phyloP scores from a whole-genome alignment of 148 eudicot genomes.

The Rheum nobile region DNA sequence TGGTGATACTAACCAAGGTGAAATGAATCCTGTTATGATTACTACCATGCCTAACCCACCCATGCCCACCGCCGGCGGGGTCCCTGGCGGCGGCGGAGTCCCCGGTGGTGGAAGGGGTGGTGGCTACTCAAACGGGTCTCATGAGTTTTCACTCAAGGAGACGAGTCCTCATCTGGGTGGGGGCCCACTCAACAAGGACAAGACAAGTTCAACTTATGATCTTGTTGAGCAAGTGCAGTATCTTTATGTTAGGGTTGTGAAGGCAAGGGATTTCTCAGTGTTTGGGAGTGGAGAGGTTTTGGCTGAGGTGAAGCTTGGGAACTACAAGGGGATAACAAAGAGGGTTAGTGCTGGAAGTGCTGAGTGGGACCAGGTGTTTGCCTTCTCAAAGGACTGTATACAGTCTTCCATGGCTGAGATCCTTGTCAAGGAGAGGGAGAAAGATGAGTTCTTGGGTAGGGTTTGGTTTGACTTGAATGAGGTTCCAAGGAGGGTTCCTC shows the following conservation, averaged over 20 bases:
- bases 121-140: slow-evolving; percentile 26
- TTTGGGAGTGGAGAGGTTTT: slow-evolving; percentile 45
- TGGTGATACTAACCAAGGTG: slow-evolving; percentile 12
- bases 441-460: slow-evolving; percentile 67
- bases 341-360: slow-evolving; percentile 38
- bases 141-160: slow-evolving; percentile 66
- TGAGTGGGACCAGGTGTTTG: slow-evolving; percentile 88
- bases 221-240: slow-evolving; percentile 96
- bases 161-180: slow-evolving; percentile 84
- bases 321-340: slow-evolving; percentile 72
- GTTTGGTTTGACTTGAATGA: slow-evolving; percentile 86
- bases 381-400: slow-evolving; percentile 75
- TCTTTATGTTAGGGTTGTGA: slow-evolving; percentile 73
- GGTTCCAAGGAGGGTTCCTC: slow-evolving; percentile 74
- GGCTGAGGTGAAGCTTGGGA: slow-evolving; percentile 83
- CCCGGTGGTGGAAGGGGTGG: slow-evolving; percentile 29
- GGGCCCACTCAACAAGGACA: slow-evolving; percentile 46
- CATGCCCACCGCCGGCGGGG: slow-evolving; percentile 17
- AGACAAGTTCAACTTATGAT: slow-evolving; percentile 76
- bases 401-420: slow-evolving; percentile 78
- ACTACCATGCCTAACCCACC: slow-evolving; percentile 37
- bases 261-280: slow-evolving; percentile 42
- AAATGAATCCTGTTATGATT: slow-evolving; percentile 63
- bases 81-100: slow-evolving; percentile 20
- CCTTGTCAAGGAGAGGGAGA: slow-evolving; percentile 64